phyloP scores from a whole-genome alignment of 2,329 filamentous ascomycete genomes.

The Talaromyces sp. region DNA sequence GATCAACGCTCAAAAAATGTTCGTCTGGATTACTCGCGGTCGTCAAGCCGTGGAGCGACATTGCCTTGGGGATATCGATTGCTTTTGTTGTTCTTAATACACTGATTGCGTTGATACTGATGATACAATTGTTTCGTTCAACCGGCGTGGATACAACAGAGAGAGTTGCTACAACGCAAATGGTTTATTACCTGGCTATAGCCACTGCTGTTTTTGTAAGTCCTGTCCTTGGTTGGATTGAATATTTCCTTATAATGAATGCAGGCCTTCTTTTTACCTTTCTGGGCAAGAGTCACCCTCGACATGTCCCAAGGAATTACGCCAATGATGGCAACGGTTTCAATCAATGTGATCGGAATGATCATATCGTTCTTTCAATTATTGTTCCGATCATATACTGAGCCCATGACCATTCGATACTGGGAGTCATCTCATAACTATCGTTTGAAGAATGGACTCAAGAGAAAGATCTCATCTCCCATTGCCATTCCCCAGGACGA shows the following conservation, averaged over 20 bases:
- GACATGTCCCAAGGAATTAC: constrained; percentile 9
- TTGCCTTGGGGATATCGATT: constrained; percentile 21
- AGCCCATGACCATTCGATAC: constrained; percentile 6
- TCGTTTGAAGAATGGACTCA: not conserved
- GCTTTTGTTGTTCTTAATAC: constrained; percentile 21
- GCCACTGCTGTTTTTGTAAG: constrained; percentile 24
- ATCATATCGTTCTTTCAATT: constrained; percentile 24
- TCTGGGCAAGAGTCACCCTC: constrained; percentile 19
- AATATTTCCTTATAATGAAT: not conserved
- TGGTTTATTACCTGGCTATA: constrained; percentile 26
- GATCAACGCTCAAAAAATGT: constrained; percentile 19
- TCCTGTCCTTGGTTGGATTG: not conserved
- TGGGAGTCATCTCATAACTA: not conserved
- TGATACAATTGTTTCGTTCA: constrained; percentile 21
- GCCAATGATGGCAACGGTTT: constrained; percentile 23
- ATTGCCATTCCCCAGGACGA: constrained; percentile 6
- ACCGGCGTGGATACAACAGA: constrained; percentile 21
- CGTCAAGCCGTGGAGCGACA: constrained; percentile 22
- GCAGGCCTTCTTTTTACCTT: constrained; percentile 23
- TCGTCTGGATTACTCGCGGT: constrained; percentile 21
- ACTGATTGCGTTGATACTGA: constrained; percentile 19
- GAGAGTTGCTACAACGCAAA: constrained; percentile 24
- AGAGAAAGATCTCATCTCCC: constrained; percentile 8
- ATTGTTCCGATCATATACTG: constrained; percentile 20
- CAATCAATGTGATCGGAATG: constrained; percentile 25